Conservation (phyloP, 352 stramenopile species). For the Phytophthora brassicae region DNA sequence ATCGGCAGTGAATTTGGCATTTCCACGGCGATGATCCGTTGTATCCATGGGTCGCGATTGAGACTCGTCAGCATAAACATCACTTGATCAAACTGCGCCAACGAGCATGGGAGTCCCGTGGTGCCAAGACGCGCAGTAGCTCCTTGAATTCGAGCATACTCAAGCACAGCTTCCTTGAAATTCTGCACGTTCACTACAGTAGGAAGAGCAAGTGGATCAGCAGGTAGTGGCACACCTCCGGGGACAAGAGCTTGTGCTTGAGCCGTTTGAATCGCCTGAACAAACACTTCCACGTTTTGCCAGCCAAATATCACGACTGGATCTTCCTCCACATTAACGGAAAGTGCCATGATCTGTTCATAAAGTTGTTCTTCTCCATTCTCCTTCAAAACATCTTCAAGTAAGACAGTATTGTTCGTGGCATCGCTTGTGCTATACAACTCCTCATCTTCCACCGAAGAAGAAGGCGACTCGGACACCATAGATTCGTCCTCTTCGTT, state of each 20-base stretch:
- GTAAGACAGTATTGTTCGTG: too few species aligned
- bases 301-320: background rate
- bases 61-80: background rate
- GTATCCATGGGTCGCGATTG: constrained; percentile 1
- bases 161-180: constrained; percentile 13
- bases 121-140: constrained; percentile 6
- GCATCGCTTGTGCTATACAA: too few species aligned
- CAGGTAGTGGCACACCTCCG: constrained; percentile 11
- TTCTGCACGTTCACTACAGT: constrained; percentile 8
- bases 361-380: too few species aligned
- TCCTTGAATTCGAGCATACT: constrained; percentile 1
- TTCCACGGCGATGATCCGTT: constrained; percentile 2
- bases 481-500: too few species aligned
- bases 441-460: too few species aligned
- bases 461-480: too few species aligned
- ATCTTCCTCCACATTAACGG: too few species aligned
- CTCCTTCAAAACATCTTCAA: too few species aligned
- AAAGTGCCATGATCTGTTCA: too few species aligned
- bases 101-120: constrained; percentile 11
- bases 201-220: constrained; percentile 9
- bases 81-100: background rate
- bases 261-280: too few species aligned
- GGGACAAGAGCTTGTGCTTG: constrained; percentile 3
- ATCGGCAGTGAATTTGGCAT: constrained; percentile 4
- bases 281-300: background rate